Conservation (phyloP, 116 monocot species). For the Cymodocea nodosa region DNA sequence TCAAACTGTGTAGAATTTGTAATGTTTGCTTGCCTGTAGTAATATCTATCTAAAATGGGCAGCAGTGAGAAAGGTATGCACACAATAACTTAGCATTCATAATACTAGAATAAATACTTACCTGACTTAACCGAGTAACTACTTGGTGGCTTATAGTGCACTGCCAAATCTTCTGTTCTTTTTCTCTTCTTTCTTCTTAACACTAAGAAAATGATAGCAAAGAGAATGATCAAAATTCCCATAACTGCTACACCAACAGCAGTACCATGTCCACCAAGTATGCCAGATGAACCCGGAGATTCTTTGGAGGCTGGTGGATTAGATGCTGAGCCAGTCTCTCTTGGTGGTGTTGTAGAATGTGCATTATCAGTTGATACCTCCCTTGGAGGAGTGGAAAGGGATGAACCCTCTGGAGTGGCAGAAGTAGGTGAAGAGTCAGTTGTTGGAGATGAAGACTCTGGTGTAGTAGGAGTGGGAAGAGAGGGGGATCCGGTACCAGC, state of each 20-base stretch:
- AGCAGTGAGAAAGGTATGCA: constrained; percentile 1
- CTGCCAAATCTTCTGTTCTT: constrained; percentile 11
- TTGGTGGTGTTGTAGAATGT: constrained; percentile 4
- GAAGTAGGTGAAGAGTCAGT: neutral
- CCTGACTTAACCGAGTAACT: constrained; percentile 28
- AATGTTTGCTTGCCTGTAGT: constrained; percentile 14
- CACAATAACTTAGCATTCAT: neutral
- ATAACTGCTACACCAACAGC: constrained; percentile 21
- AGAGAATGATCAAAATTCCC: constrained; percentile 19
- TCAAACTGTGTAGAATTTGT: constrained; percentile 12
- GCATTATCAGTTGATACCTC: neutral
- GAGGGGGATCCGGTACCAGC: constrained; percentile 6
- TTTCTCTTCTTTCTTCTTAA: constrained; percentile 22
- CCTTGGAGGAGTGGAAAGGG: neutral
- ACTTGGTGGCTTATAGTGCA: constrained; percentile 18
- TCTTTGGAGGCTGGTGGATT: neutral
- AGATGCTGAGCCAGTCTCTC: constrained; percentile 1
- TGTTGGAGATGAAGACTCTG: constrained; percentile 3
- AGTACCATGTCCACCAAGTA: constrained; percentile 1
- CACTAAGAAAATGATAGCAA: constrained; percentile 18
- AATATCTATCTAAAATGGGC: constrained; percentile 20
- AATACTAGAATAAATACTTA: constrained; percentile 9
- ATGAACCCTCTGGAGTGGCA: too few relatives aligned
- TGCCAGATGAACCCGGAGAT: constrained; percentile 6
- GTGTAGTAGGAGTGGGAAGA: constrained; percentile 3